A percentile compares a stretch with the other conserved stretches of the same genome.
These are phyloP conservation scores for Acorus gramineus DNA, from an alignment of 106 monocot genomes.

Conservation along the genomic window DNA sequence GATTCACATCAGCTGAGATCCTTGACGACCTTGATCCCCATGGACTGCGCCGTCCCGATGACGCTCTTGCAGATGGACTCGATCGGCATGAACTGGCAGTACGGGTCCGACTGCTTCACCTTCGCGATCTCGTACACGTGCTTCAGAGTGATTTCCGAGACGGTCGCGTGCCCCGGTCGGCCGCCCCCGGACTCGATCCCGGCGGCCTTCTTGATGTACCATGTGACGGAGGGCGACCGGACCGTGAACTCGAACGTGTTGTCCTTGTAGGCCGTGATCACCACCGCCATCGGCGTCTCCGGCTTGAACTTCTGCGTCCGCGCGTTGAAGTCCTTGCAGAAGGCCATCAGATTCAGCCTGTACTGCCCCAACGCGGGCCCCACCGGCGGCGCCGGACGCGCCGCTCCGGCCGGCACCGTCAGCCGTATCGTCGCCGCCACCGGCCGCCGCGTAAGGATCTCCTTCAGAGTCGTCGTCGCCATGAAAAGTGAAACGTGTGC, in stretches of 20 bases:
- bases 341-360: conserved; percentile 32
- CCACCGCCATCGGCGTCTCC: conserved; percentile 28
- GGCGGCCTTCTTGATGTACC: conserved; percentile 30
- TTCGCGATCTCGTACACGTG: conserved; percentile 35
- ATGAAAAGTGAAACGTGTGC: too few relatives aligned
- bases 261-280: conserved; percentile 29
- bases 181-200: conserved; percentile 23
- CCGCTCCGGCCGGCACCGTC: conserved; percentile 21
- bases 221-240: conserved; percentile 23
- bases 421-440: conserved; percentile 29
- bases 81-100: conserved; percentile 23
- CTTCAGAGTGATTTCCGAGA: conserved; percentile 17
- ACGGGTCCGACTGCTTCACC: conserved; percentile 27
- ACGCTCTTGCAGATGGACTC: conserved; percentile 25
- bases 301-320: conserved; percentile 33
- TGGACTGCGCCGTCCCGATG: conserved; percentile 25
- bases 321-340: conserved; percentile 38
- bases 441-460: conserved; percentile 27
- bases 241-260: conserved; percentile 31
- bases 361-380: conserved; percentile 31
- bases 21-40: conserved; percentile 28
- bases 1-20: conserved; percentile 4
- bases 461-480: conserved; percentile 18
- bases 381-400: conserved; percentile 27
- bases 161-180: conserved; percentile 17